Evolutionary conservation across 1,284 basidiomycete species (phyloP).

Genomic region (Gymnopus androsaceus): DNA sequence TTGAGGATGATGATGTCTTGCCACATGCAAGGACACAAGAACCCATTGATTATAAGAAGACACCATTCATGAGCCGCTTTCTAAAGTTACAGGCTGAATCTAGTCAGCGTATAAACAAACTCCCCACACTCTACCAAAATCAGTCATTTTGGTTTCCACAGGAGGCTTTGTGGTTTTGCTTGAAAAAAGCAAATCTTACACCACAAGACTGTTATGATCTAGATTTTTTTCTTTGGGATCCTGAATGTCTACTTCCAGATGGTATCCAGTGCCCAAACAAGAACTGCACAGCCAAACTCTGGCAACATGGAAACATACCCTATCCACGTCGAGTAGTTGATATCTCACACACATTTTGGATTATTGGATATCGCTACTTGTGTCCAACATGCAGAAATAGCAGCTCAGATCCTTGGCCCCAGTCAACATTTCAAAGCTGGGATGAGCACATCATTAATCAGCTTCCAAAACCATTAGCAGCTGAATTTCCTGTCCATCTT

Average conservation of each 20-base stretch:
- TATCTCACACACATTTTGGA: constrained; percentile 14
- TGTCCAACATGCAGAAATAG: constrained; percentile 6
- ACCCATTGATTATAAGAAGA: no score
- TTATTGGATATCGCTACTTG: constrained; percentile 16
- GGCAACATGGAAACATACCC: constrained; percentile 2
- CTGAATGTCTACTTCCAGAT: constrained; percentile 1
- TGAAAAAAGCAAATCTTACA: no score
- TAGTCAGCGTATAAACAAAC: no score
- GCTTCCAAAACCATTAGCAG: constrained; percentile 12
- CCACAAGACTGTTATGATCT: no score
- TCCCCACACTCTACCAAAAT: no score
- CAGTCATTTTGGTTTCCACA: no score
- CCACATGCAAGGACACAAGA: no score
- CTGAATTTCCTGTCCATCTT: constrained; percentile 19
- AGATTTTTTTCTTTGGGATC: constrained; percentile 18
- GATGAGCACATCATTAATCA: constrained; percentile 10
- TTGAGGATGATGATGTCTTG: no score
- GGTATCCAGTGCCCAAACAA: constrained; percentile 15
- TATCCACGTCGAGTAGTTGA: constrained; percentile 18
- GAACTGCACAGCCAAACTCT: constrained; percentile 6
- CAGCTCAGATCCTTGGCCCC: neutral
- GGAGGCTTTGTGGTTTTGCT: no score
- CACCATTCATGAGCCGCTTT: no score
- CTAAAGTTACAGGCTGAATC: no score
- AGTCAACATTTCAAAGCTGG: constrained; percentile 11